Conservation (phyloP, 2,329 filamentous ascomycete species). For the Phialemoniopsis sp. region DNA sequence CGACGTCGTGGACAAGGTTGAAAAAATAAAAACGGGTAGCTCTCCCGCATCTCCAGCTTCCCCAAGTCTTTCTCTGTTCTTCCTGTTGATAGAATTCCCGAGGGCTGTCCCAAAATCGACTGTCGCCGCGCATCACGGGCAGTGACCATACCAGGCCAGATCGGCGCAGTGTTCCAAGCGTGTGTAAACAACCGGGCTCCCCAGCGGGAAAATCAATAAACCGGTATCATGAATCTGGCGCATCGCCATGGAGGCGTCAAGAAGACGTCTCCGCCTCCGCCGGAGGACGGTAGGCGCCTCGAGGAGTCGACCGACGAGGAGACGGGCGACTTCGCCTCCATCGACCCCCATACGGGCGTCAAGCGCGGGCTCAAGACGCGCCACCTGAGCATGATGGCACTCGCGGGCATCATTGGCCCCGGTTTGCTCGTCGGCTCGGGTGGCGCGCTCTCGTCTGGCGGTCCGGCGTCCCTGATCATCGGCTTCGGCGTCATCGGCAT, state of each 20-base stretch:
- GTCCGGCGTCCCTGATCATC: constrained; percentile 68
- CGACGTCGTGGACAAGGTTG: too few relatives aligned
- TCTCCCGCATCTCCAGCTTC: too few relatives aligned
- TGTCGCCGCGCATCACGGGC: too few relatives aligned
- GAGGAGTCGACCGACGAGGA: constrained; percentile 24
- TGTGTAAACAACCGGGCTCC: too few relatives aligned
- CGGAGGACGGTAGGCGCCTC: neutral
- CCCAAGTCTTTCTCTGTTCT: too few relatives aligned
- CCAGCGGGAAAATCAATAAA: too few relatives aligned
- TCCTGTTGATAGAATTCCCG: too few relatives aligned
- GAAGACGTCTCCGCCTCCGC: neutral
- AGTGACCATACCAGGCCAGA: too few relatives aligned
- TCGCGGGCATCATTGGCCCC: constrained; percentile 62
- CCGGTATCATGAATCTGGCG: too few relatives aligned
- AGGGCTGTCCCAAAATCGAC: too few relatives aligned
- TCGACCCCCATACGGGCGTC: constrained; percentile 61
- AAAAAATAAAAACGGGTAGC: too few relatives aligned
- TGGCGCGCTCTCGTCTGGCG: constrained; percentile 62
- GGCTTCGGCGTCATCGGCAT: constrained; percentile 70
- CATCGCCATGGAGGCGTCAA: neutral
- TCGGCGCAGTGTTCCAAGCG: too few relatives aligned
- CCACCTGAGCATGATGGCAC: constrained; percentile 62
- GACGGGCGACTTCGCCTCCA: constrained; percentile 35
- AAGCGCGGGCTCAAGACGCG: constrained; percentile 66
- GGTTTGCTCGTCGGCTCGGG: constrained; percentile 70